These are phyloP conservation scores for Alopecurus myosuroides DNA, from an alignment of 176 grass and related monocot genomes.

Conservation along the genomic window DNA sequence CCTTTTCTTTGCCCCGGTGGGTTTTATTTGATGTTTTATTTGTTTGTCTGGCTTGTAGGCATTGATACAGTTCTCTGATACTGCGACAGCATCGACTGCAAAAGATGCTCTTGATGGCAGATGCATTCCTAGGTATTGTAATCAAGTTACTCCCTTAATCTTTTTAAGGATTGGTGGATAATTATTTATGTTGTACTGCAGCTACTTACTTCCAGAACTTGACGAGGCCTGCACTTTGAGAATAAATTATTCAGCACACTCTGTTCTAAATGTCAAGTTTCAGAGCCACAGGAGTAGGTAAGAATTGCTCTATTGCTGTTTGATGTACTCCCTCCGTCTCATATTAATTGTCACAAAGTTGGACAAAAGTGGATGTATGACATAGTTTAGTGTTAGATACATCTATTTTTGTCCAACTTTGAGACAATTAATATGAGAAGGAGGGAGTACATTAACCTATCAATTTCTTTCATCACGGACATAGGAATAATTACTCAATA, in stretches of 20 bases:
- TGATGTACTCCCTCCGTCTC: too few species aligned
- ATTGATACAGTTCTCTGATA: constrained; percentile 88
- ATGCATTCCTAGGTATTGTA: constrained; percentile 87
- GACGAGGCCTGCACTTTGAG: constrained; percentile 62
- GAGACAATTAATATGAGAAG: too few species aligned
- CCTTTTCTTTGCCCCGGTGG: not conserved
- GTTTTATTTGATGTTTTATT: constrained; percentile 25
- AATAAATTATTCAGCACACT: constrained; percentile 94
- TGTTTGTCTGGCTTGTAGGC: constrained; percentile 48
- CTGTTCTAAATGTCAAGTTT: constrained; percentile 94
- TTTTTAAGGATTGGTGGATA: not conserved
- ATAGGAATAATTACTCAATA: not conserved
- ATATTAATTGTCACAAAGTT: too few species aligned
- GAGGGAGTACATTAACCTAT: not conserved
- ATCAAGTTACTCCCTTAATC: not conserved
- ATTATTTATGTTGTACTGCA: constrained; percentile 37
- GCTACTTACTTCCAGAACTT: constrained; percentile 91
- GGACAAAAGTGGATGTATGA: too few species aligned
- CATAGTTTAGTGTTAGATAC: too few species aligned
- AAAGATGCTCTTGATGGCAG: constrained; percentile 88
- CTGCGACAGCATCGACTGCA: constrained; percentile 70
- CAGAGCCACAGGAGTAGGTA: constrained; percentile 96
- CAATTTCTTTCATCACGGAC: constrained; percentile 10
- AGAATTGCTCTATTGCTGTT: not conserved
- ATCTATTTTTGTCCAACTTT: too few species aligned